phyloP scores from a whole-genome alignment of 1,284 basidiomycete genomes.

The Apiotrichum siamense region DNA sequence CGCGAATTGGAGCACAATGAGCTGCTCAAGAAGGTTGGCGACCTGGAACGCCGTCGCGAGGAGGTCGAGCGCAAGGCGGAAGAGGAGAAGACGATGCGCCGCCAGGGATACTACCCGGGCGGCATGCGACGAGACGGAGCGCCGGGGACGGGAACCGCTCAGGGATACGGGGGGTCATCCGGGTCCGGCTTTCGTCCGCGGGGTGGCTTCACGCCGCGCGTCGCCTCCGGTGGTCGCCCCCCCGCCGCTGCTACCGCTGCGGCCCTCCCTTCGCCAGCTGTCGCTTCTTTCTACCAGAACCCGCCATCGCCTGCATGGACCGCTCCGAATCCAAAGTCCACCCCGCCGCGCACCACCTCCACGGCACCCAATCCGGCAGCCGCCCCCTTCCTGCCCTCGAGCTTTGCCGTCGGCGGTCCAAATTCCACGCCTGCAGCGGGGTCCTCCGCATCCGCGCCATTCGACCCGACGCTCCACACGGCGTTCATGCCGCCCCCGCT shows the following conservation, averaged over 20 bases:
- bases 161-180: too few relatives aligned
- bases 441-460: neutral
- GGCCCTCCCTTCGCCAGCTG: too few relatives aligned
- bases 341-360: too few relatives aligned
- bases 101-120: constrained; percentile 17
- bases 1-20: constrained; percentile 39
- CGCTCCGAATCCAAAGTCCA: too few relatives aligned
- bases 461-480: constrained; percentile 33
- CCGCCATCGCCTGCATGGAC: constrained; percentile 9
- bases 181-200: constrained; percentile 30
- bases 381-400: constrained; percentile 33
- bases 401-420: constrained; percentile 1
- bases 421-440: too few relatives aligned
- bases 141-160: too few relatives aligned
- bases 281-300: constrained; percentile 3
- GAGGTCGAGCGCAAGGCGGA: constrained; percentile 38
- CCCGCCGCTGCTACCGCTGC: too few relatives aligned
- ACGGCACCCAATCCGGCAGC: constrained; percentile 37
- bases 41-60: constrained; percentile 34
- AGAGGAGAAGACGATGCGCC: constrained; percentile 22
- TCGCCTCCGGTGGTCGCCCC: too few relatives aligned
- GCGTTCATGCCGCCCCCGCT: constrained; percentile 44
- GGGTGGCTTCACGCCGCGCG: too few relatives aligned
- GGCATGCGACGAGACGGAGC: constrained; percentile 2
- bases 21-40: constrained; percentile 36